These are phyloP conservation scores for Pythium insidiosum DNA, from an alignment of 352 stramenopile species.

Conservation along the genomic window DNA sequence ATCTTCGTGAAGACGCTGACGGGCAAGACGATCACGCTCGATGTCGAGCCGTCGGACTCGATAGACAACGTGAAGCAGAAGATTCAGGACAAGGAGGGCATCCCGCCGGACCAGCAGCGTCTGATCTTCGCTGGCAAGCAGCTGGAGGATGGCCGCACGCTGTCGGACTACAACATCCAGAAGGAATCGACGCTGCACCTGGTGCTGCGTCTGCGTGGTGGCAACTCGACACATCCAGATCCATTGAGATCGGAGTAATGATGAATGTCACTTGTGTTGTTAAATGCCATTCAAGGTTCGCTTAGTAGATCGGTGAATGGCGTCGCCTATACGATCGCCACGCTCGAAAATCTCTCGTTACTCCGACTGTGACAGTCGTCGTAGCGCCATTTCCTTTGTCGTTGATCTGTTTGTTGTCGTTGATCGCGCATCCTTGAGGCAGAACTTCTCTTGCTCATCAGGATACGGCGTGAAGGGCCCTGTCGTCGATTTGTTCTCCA, in stretches of 20 bases:
- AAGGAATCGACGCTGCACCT: constrained; percentile 93
- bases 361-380: too few species aligned
- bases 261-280: not conserved
- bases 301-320: not conserved
- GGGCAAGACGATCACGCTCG: constrained; percentile 89
- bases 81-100: constrained; percentile 91
- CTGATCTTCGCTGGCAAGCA: constrained; percentile 96
- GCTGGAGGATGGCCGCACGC: constrained; percentile 91
- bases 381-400: too few species aligned
- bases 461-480: constrained; percentile 49
- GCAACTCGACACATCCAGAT: constrained; percentile 41
- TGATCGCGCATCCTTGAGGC: constrained; percentile 65
- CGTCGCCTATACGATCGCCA: too few species aligned
- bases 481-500: too few species aligned
- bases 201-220: constrained; percentile 77
- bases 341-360: too few species aligned
- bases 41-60: constrained; percentile 89
- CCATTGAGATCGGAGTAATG: constrained; percentile 13
- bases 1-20: constrained; percentile 93
- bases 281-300: not conserved
- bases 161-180: constrained; percentile 93
- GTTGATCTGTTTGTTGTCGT: too few species aligned
- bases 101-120: constrained; percentile 92
- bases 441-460: constrained; percentile 54
- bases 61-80: constrained; percentile 97